Percentiles rank a stretch among this genome's conserved stretches.
Evolutionary conservation across 495 filamentous ascomycete genomes (phyloP).

Genomic region (Choiromyces venosus): DNA sequence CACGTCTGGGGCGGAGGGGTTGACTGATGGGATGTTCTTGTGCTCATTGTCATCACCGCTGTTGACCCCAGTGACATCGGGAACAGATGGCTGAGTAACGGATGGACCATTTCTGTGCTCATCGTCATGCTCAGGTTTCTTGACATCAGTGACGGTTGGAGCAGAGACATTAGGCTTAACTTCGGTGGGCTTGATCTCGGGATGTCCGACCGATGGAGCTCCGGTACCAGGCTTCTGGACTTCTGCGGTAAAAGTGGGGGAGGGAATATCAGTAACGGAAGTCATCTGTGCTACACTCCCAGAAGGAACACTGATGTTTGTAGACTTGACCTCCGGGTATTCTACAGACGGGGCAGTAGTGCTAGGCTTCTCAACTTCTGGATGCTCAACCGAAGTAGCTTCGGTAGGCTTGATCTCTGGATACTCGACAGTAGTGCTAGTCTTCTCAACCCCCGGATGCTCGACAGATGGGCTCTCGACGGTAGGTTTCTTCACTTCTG

Average conservation of each 20-base stretch:
- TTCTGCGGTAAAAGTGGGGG: background rate
- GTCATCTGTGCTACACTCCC: too few relatives aligned
- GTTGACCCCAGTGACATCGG: background rate
- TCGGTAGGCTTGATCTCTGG: background rate
- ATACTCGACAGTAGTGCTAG: background rate
- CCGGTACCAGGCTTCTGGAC: background rate
- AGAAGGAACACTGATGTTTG: background rate
- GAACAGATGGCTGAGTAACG: background rate
- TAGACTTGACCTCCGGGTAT: background rate
- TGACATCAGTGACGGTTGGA: background rate
- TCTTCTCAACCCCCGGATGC: background rate
- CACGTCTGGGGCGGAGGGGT: too few relatives aligned
- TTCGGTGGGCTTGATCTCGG: background rate
- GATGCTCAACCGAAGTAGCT: background rate
- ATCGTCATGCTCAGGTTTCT: background rate
- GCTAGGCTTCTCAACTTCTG: background rate
- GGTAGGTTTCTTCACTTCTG: background rate
- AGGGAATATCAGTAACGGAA: background rate
- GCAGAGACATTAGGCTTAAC: background rate
- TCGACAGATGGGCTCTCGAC: background rate
- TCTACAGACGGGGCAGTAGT: background rate
- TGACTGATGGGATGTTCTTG: too few relatives aligned
- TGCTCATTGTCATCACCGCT: background rate
- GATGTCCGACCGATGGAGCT: background rate
- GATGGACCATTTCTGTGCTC: background rate